These are phyloP conservation scores for Inga laurina DNA, from an alignment of 306 rosid genomes.

Conservation along the genomic window DNA sequence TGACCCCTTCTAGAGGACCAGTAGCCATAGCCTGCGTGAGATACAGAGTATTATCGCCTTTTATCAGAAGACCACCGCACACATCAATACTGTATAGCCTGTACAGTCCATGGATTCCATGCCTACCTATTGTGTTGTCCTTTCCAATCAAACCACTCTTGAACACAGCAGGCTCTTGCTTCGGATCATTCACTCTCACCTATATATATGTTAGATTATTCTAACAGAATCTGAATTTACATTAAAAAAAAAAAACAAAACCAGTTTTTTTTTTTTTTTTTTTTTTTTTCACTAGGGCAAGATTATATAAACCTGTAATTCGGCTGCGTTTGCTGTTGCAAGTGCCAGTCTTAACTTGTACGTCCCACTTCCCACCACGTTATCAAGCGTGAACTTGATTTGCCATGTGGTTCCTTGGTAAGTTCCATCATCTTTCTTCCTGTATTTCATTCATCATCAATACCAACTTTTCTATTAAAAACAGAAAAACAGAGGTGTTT, in stretches of 20 bases:
- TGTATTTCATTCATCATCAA: constrained; percentile 25
- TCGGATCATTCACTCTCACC: constrained; percentile 73
- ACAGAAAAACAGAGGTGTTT: background rate
- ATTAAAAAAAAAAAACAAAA: background rate
- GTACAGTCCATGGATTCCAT: constrained; percentile 91
- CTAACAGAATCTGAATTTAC: background rate
- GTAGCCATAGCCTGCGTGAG: constrained; percentile 60
- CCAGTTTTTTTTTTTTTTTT: background rate
- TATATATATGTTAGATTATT: constrained; percentile 4
- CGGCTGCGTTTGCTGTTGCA: constrained; percentile 71
- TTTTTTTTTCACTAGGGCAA: background rate
- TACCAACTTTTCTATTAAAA: background rate
- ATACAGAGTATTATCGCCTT: constrained; percentile 59
- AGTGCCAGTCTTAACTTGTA: constrained; percentile 73
- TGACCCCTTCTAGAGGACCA: constrained; percentile 73
- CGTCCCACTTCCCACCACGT: constrained; percentile 38
- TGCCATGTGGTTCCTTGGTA: constrained; percentile 94
- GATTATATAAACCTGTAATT: constrained; percentile 57
- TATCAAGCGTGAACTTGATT: constrained; percentile 61
- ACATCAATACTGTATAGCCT: constrained; percentile 64
- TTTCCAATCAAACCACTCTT: constrained; percentile 75
- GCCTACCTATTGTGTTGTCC: constrained; percentile 85
- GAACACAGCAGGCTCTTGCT: constrained; percentile 61
- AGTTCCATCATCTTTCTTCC: constrained; percentile 58
- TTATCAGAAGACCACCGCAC: constrained; percentile 39